These are phyloP conservation scores for Xylariaceae sp. DNA, from an alignment of 2,329 filamentous ascomycete species.

Conservation along the genomic window DNA sequence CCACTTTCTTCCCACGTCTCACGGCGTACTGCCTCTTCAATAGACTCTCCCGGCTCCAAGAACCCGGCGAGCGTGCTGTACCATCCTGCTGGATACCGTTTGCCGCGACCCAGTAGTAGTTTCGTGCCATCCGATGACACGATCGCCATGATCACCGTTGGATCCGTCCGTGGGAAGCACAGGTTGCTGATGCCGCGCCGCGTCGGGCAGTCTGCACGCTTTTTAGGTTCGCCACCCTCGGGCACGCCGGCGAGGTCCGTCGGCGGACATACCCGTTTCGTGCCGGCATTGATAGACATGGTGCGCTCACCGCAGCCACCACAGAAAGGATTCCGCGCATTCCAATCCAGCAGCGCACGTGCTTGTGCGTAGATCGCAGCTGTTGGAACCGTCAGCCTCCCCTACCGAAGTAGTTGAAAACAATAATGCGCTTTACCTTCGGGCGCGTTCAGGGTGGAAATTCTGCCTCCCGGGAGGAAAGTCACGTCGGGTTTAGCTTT, in stretches of 20 bases:
- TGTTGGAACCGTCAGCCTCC: conserved; percentile 36
- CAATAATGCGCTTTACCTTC: conserved; percentile 40
- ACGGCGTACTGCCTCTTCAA: conserved; percentile 77
- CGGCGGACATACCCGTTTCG: conserved; percentile 74
- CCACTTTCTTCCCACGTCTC: conserved; percentile 87
- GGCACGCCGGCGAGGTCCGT: conserved; percentile 54
- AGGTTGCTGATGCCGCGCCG: conserved; percentile 85
- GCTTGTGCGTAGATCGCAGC: conserved; percentile 90
- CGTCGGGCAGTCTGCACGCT: conserved; percentile 71
- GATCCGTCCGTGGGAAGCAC: conserved; percentile 86
- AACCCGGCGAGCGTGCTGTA: conserved; percentile 88
- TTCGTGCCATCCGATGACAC: conserved; percentile 74
- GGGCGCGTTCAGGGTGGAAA: conserved; percentile 42
- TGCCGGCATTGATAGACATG: conserved; percentile 71
- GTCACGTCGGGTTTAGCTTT: conserved; percentile 56
- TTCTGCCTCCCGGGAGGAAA: conserved; percentile 58
- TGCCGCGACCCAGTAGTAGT: conserved; percentile 78
- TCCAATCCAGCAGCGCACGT: conserved; percentile 89
- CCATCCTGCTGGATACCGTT: conserved; percentile 78
- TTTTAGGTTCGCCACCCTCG: conserved; percentile 39
- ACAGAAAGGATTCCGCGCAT: conserved; percentile 86
- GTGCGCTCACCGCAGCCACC: conserved; percentile 82
- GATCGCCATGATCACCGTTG: conserved; percentile 92
- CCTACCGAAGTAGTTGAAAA: not conserved
- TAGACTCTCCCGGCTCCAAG: conserved; percentile 77